These are phyloP conservation scores for Saturnispora quitensis DNA, from an alignment of 805 yeast species.

Conservation along the genomic window DNA sequence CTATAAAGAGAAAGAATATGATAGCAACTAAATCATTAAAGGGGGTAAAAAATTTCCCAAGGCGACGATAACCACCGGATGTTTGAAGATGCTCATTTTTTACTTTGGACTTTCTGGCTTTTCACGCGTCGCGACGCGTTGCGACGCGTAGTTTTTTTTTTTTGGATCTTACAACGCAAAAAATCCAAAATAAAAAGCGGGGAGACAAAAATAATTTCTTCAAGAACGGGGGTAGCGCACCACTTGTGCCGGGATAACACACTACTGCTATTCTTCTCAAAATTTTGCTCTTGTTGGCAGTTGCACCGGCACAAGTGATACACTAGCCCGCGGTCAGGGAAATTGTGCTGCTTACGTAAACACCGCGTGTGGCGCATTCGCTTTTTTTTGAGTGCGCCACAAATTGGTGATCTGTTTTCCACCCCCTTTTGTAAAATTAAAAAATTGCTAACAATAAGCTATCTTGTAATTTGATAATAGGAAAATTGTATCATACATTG, in stretches of 20 bases:
- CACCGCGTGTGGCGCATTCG: neutral
- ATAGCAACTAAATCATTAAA: neutral
- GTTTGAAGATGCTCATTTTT: neutral
- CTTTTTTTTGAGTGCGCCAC: neutral
- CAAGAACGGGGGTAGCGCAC: neutral
- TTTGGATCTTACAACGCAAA: neutral
- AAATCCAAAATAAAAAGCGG: neutral
- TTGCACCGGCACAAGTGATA: neutral
- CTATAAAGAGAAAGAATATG: neutral
- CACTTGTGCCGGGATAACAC: neutral
- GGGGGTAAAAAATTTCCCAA: neutral
- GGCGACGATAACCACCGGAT: neutral
- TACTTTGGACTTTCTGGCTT: neutral
- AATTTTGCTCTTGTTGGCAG: neutral
- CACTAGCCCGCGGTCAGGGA: too few species aligned
- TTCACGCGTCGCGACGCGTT: constrained; percentile 1
- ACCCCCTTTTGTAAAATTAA: neutral
- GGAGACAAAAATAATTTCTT: neutral
- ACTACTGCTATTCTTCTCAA: too few species aligned
- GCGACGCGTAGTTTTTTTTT: neutral
- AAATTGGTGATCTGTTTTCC: neutral
- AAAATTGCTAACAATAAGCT: neutral
- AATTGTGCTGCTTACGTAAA: too few species aligned
- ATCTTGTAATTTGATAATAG: neutral
- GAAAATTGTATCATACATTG: neutral